Evolutionary conservation across 805 yeast genomes (phyloP), one percentile per base, ranked within the genome.

Genomic region (Tetrapisispora phaffii): DNA sequence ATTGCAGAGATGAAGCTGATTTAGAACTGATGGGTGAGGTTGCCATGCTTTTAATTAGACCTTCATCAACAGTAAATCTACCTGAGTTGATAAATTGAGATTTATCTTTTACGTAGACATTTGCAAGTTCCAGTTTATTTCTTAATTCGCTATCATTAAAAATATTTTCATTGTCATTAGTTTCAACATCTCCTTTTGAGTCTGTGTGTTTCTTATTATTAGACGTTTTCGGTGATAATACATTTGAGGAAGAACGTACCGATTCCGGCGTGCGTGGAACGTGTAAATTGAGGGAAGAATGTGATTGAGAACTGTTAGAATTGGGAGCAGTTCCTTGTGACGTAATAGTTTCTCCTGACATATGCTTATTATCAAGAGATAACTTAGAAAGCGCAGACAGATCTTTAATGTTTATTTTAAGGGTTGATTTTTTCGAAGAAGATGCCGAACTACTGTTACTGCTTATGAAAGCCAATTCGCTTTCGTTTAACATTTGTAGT

Each of bases 401-500:
- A n/a, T 52, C 47, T 10, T 47, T 50, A 7, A 55, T 50, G 16
- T 60, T 52, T 1, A 50, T 46, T 38, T 55, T 57, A 9, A 54
- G 45, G 9, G 58, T 47, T 2, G 60, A 51, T 36, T 44, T 54
- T 35, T 59, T 59, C 10, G 63, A 57, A 16, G 65, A 60, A 2
- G 54, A 47, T 15, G 45, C 51, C 1, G 64, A 57, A 34, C 60
- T 60, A 12, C 53, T 53, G 5, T 53, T 53, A 38, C 59, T 58
- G 34, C 62, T 58, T 20, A 57, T 52, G 22, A 52, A 51, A 3
- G 62, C 52, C 17, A 60, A 51, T 24, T 68, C 71, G 44, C 57
- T 60, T 45, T 68, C 73, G 31, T 67, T 65, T 39, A 69, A 53
- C 49, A 69, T 68, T 8, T 61, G 58, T 44, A 69, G 42, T 47